Evolutionary conservation across 352 stramenopile species (phyloP), one percentile per base, ranked within the genome.

Genomic region (Phytophthora multivora): DNA sequence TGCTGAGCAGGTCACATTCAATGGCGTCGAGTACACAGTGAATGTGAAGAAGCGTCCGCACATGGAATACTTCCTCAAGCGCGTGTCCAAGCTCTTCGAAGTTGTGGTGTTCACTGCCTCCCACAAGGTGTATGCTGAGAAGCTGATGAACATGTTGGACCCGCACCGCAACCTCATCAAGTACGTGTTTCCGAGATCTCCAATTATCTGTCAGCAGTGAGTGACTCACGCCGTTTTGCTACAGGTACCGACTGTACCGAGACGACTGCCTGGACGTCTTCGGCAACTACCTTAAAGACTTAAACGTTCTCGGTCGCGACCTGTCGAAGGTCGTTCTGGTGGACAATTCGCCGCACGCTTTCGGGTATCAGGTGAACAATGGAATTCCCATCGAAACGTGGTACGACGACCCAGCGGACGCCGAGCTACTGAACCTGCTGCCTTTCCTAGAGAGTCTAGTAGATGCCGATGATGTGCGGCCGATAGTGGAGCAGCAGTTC

Each of bases 41-140:
- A 98, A 99, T 63, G 98, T 99, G 12, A 90, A 95, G 48, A 97
- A 98, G 77, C 88, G 98, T 35, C 98, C 98, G 13, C 90, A 97
- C 59, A 89, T 99, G 71, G 85, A 96, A 25, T 88, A 97, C 31
- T 99, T 99, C 73, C 76, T 99, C 26, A 83, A 91, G 36, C 80
- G 80, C 30, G 95, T 98, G 10, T 81, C 85, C 5, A 86, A 88
- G 45, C 80, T 96, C 21, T 99, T 99, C 63, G 98, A 99, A 71
- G 95, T 99, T n/a, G 90, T 99, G n/a, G 88, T 99, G 5, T 99
- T 99, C 75, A 99, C 98, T 2, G 98, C 98, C 0, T 98, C 90
- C 23, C 97, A 95, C 65, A 84, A 84, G 40, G 86, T 81, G 13
- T 99, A 99, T 69, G 98, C 98, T 0, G 94, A 99, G 65, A 96